Evolutionary conservation across 805 yeast species (phyloP), one percentile per base, ranked within the genome.

Genomic region (Brettanomyces sp.): DNA sequence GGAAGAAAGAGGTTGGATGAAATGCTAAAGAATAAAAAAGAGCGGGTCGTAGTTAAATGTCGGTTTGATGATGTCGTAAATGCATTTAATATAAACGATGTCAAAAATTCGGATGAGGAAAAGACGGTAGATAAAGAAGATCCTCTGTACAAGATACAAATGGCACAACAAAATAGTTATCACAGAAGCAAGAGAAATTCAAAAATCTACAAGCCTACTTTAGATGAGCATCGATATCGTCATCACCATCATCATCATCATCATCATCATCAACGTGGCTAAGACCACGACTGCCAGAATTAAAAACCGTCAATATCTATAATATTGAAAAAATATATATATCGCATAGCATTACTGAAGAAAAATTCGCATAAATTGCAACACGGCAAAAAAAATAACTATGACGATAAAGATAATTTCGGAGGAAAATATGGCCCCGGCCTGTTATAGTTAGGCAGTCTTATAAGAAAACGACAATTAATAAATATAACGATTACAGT

Each of bases 1-100:
- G 86, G 87, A 1, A 73, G 68, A 56, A 69, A 70, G 50, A 59
- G 74, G 9, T 61, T 77, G 14, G 73, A 70, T 50, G 63, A 59
- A 30, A 14, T 28, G 28, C 45, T 9, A 18, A 42, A 18, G n/a
- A n/a, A 12, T 12, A 39, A 34, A 4, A 25, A 43, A 21, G 33
- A 9, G 14, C 36, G 25, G 28, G 32, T 8, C 36, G 47, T 28
- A 35, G 14, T 21, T 11, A 39, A 18, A 7, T 36, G 46, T 21
- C 22, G 54, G 22, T 34, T 52, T 25, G 59, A 53, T 11, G 41
- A 36, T 38, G 54, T 72, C 5, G 30, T 62, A 21, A 57, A 59
- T 24, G 37, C 47, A 0, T 9, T 28, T 9, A 9, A 7, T 28
- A 9, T 28, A 28, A 28, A 28, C 11, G 11, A 56, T 28, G 36